Evolutionary conservation across 371 early-diverging fungal genomes (phyloP).

Genomic region (Batkoa obscura): DNA sequence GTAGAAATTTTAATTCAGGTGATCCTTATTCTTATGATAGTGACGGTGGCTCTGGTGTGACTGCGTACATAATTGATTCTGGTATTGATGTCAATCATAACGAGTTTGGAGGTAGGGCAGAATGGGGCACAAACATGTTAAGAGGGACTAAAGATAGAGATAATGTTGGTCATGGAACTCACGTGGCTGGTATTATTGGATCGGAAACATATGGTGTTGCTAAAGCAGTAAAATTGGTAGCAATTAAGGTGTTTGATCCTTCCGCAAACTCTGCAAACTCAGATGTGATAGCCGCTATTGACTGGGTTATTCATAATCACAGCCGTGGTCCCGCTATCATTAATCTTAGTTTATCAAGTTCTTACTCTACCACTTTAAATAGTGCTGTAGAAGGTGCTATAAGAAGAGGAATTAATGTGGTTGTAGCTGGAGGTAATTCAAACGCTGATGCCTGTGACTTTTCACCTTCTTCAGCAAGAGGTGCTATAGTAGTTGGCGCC

Average conservation of each 20-base stretch:
- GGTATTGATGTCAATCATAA: slow-evolving; percentile 34
- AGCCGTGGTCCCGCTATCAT: slow-evolving; percentile 25
- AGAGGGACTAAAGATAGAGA: slow-evolving; percentile 23
- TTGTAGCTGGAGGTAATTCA: slow-evolving; percentile 8
- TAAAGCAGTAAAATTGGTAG: slow-evolving; percentile 58
- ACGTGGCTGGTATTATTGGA: slow-evolving; percentile 49
- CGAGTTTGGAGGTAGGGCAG: slow-evolving; percentile 48
- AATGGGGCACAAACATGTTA: slow-evolving; percentile 26
- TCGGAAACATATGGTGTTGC: slow-evolving; percentile 65
- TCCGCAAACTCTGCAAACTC: slow-evolving; percentile 45
- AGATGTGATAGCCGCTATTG: slow-evolving; percentile 47
- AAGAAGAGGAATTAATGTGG: slow-evolving; percentile 17
- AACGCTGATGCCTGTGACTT: background rate
- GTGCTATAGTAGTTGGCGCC: slow-evolving; percentile 63
- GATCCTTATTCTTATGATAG: slow-evolving; percentile 9
- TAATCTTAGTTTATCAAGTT: slow-evolving; percentile 62
- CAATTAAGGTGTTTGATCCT: slow-evolving; percentile 63
- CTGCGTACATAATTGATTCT: slow-evolving; percentile 34
- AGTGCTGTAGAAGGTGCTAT: slow-evolving; percentile 28
- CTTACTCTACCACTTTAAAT: slow-evolving; percentile 45
- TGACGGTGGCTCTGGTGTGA: slow-evolving; percentile 20
- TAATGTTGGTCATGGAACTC: slow-evolving; percentile 49
- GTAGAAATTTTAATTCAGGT: slow-evolving; percentile 7
- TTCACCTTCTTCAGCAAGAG: slow-evolving; percentile 20
- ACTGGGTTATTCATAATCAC: slow-evolving; percentile 29